These are phyloP conservation scores for Fusarium floridanum DNA, from an alignment of 2,329 filamentous ascomycete genomes.

Conservation along the genomic window DNA sequence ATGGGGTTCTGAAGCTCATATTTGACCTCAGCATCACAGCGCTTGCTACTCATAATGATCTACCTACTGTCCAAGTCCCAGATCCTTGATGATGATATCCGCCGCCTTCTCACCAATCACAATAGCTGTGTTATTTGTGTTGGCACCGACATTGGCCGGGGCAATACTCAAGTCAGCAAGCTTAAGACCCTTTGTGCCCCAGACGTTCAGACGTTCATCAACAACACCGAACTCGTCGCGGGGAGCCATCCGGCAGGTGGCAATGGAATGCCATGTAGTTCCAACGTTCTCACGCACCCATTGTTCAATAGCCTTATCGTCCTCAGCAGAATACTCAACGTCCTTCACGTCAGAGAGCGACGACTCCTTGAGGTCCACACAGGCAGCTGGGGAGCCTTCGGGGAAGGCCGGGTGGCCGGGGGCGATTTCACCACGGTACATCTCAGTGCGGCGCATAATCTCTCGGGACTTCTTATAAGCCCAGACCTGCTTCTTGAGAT, in stretches of 20 bases:
- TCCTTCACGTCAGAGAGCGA: slow-evolving; percentile 50
- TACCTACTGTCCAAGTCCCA: slow-evolving; percentile 38
- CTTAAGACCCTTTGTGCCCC: slow-evolving; percentile 58
- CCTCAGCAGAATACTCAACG: slow-evolving; percentile 63
- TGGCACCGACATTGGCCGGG: slow-evolving; percentile 58
- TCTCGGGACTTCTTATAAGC: slow-evolving; percentile 75
- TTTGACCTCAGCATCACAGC: background rate
- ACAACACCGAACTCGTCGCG: slow-evolving; percentile 56
- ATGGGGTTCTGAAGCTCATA: too few relatives aligned
- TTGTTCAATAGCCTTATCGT: slow-evolving; percentile 63
- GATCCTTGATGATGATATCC: slow-evolving; percentile 56
- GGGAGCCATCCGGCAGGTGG: slow-evolving; percentile 61
- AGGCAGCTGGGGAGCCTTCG: slow-evolving; percentile 54
- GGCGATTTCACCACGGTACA: slow-evolving; percentile 63
- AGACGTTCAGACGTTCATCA: slow-evolving; percentile 54
- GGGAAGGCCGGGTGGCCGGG: slow-evolving; percentile 60
- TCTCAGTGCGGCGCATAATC: slow-evolving; percentile 67
- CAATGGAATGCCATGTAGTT: slow-evolving; percentile 62
- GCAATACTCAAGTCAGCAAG: slow-evolving; percentile 56
- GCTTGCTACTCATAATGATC: background rate
- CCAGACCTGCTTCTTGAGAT: slow-evolving; percentile 73
- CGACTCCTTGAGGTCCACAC: slow-evolving; percentile 60
- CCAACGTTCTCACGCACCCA: slow-evolving; percentile 57
- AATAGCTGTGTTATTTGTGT: slow-evolving; percentile 64
- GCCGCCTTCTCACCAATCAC: slow-evolving; percentile 63